Percentiles rank a stretch among this genome's conserved stretches.
Conservation (phyloP, 2,329 filamentous ascomycete species). For the Diaporthe citriasiana region DNA sequence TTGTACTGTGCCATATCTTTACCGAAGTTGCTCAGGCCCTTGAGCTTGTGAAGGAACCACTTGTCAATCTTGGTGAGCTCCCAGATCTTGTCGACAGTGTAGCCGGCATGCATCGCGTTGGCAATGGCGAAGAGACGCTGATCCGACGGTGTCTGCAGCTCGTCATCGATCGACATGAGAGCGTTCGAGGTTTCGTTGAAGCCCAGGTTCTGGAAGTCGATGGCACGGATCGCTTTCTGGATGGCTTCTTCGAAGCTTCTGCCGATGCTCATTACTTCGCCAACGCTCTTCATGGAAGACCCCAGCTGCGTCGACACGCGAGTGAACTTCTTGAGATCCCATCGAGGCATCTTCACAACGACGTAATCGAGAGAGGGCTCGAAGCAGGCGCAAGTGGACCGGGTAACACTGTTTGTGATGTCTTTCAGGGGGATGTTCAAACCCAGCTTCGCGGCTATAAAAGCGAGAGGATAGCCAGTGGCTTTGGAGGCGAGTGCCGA, state of each 20-base stretch:
- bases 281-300: conserved; percentile 99
- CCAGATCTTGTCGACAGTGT: conserved; percentile 97
- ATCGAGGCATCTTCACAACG: conserved; percentile 98
- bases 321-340: conserved; percentile 99
- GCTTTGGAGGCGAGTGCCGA: conserved; percentile 98
- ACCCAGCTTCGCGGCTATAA: conserved; percentile 96
- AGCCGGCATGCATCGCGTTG: conserved; percentile 95
- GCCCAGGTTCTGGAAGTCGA: conserved; percentile 95
- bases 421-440: conserved; percentile 95
- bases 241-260: conserved; percentile 98
- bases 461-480: conserved; percentile 95
- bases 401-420: conserved; percentile 95
- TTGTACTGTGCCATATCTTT: conserved; percentile 80
- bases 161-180: conserved; percentile 95
- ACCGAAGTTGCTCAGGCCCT: conserved; percentile 90
- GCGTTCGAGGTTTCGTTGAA: conserved; percentile 88
- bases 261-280: conserved; percentile 98
- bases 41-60: conserved; percentile 95
- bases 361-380: conserved; percentile 98
- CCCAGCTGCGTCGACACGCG: conserved; percentile 95
- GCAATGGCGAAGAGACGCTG: conserved; percentile 98
- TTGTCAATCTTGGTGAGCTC: conserved; percentile 98
- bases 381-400: conserved; percentile 96
- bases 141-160: conserved; percentile 96
- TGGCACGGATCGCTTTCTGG: conserved; percentile 95